Evolutionary conservation across 2,329 filamentous ascomycete genomes (phyloP).

Genomic region (Trichophyton benhamiae): DNA sequence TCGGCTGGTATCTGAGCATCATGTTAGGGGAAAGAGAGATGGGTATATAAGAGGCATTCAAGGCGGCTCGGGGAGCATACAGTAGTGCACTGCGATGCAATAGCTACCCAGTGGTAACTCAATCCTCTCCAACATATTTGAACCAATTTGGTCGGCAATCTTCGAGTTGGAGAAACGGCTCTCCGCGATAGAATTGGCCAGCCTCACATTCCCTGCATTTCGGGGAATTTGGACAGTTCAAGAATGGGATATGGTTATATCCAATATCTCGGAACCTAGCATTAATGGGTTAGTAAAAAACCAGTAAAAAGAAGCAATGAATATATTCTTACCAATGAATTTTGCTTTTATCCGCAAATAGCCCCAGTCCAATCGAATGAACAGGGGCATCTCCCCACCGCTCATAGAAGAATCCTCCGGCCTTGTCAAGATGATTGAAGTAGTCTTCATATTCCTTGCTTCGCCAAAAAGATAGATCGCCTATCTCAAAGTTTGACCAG

Average conservation of each 20-base stretch:
- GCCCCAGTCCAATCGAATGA: constrained; percentile 79
- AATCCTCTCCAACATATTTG: constrained; percentile 76
- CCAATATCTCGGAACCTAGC: constrained; percentile 95
- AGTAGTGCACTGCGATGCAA: not conserved
- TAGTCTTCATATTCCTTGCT: constrained; percentile 86
- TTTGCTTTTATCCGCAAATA: constrained; percentile 82
- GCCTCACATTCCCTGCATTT: constrained; percentile 84
- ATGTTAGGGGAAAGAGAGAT: not conserved
- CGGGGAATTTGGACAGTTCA: constrained; percentile 94
- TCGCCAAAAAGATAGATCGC: constrained; percentile 83
- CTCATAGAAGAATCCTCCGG: constrained; percentile 97
- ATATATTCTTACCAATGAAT: constrained; percentile 67
- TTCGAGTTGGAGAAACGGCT: constrained; percentile 71
- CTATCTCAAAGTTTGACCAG: constrained; percentile 98
- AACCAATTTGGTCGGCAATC: constrained; percentile 97
- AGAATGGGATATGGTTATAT: constrained; percentile 96
- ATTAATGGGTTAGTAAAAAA: not conserved
- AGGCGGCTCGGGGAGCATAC: not conserved
- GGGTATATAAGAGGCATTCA: not conserved
- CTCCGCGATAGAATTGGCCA: constrained; percentile 80
- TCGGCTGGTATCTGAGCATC: not conserved
- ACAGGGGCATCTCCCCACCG: constrained; percentile 97
- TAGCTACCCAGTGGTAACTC: not conserved
- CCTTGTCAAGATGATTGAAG: constrained; percentile 86
- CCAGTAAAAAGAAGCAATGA: not conserved